Base-by-base conservation (phyloP, 2,329 filamentous ascomycete genomes). In the Talaromyces sp. region DNA sequence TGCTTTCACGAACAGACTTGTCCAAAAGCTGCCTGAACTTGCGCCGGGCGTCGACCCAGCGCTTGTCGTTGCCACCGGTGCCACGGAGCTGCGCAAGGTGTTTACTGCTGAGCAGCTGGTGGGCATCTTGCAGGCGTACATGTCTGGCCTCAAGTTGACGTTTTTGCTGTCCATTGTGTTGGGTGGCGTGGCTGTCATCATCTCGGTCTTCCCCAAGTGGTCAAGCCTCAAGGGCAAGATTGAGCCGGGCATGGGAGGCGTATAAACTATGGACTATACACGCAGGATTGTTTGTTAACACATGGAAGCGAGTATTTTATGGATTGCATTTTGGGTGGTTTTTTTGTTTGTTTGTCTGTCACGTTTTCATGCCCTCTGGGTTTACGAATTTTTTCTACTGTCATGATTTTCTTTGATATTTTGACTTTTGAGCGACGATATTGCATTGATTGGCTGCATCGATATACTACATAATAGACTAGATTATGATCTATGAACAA, bases 1-100 rank as follows among this genome's bases (percentile, higher is more conserved):
- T 4, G 72, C 65, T 19, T 75, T 75, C 62, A 66, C 65, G n/a
- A 76, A 76, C 62, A 65, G 64, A 25, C 60, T 75, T 30, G 51
- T 73, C n/a, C 55, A 68, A 28, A 63, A 64, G 27, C 42, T 75
- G 11, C 60, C 65, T 19, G 56, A 27, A 5, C 67, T 55, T 1
- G 68, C 68, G 1, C 72, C 73, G 0, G 56, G 51, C 11, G 63
- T 76, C 10, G 61, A 69, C 57, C 66, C 70, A 0, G 39, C 25
- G 1, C 56, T 65, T 5, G 70, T 75, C 13, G 52, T 72, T 11
- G 65, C 65, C 2, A 69, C 70, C 0, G 74, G 73, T 15, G 73
- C 72, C 5, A 73, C 72, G 0, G 65, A 72, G 42, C 54, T 76
- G 13, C 66, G 71, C 19, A 60, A 62, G 1, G 63, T 67, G 0